These are phyloP conservation scores for Inga laurina DNA, from an alignment of 306 rosid genomes.

Conservation along the genomic window DNA sequence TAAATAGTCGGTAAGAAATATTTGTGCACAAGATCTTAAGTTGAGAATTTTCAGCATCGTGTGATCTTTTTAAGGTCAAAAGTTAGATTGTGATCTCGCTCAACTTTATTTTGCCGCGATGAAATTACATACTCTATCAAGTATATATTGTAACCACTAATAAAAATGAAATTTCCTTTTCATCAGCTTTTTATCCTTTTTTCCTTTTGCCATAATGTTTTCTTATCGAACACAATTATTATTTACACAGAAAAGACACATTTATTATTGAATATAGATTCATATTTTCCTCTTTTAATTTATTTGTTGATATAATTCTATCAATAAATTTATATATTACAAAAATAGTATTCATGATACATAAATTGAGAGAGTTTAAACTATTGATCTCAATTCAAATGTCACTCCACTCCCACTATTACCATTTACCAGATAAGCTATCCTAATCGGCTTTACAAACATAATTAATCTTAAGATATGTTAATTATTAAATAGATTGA, in stretches of 20 bases:
- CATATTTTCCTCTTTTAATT: not conserved
- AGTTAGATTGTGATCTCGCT: not conserved
- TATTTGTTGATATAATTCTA: not conserved
- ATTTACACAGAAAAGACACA: not conserved
- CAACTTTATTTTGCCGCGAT: not conserved
- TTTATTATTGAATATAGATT: not conserved
- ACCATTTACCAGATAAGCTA: not conserved
- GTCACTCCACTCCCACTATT: not conserved
- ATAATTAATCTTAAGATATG: not conserved
- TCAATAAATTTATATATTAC: not conserved
- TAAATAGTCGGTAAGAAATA: not conserved
- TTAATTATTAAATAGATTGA: not conserved
- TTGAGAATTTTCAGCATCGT: not conserved
- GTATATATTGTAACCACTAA: not conserved
- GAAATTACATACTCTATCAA: not conserved
- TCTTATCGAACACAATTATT: not conserved
- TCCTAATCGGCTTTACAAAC: not conserved
- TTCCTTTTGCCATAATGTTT: not conserved
- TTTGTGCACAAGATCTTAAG: not conserved
- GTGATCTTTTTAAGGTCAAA: not conserved
- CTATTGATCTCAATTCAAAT: too few relatives aligned
- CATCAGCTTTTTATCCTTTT: not conserved
- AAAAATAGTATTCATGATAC: not conserved
- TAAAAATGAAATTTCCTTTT: not conserved
- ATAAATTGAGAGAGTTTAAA: too few relatives aligned